Evolutionary conservation across 192 early-diverging fungal species (phyloP).

Genomic region (Entomortierella chlamydospora): DNA sequence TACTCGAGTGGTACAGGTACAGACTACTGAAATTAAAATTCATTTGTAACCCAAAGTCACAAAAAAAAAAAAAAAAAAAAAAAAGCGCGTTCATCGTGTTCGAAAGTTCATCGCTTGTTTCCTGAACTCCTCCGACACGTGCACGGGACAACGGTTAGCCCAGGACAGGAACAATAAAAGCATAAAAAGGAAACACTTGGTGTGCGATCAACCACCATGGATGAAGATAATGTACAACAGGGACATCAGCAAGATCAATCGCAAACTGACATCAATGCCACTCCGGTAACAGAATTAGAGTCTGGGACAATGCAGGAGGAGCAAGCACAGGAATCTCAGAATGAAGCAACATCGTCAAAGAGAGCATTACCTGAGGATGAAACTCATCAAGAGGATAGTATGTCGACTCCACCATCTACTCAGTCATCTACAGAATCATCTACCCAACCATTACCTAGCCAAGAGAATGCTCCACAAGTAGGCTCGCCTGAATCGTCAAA

Average conservation of each 20-base stretch:
- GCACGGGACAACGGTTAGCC: not conserved
- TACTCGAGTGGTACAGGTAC: no score
- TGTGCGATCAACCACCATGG: slow-evolving; percentile 7
- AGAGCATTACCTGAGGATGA: slow-evolving; percentile 5
- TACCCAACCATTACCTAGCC: not conserved
- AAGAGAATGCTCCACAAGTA: not conserved
- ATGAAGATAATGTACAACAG: slow-evolving; percentile 6
- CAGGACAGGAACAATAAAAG: not conserved
- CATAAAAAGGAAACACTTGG: slow-evolving; percentile 12
- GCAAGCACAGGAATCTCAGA: not conserved
- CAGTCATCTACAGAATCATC: not conserved
- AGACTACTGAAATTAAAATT: no score
- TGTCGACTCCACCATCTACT: not conserved
- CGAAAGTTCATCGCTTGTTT: no score
- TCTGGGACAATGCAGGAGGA: not conserved
- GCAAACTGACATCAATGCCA: not conserved
- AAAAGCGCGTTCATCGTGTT: no score
- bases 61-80: no score
- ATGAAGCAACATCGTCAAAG: not conserved
- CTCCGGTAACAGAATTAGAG: not conserved
- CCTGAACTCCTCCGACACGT: not conserved
- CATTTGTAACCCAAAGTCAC: no score
- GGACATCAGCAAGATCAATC: not conserved
- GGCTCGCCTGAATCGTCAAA: not conserved
- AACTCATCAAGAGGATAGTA: not conserved